These are phyloP conservation scores for Medicago truncatula DNA, from an alignment of 306 rosid genomes.

Conservation along the genomic window DNA sequence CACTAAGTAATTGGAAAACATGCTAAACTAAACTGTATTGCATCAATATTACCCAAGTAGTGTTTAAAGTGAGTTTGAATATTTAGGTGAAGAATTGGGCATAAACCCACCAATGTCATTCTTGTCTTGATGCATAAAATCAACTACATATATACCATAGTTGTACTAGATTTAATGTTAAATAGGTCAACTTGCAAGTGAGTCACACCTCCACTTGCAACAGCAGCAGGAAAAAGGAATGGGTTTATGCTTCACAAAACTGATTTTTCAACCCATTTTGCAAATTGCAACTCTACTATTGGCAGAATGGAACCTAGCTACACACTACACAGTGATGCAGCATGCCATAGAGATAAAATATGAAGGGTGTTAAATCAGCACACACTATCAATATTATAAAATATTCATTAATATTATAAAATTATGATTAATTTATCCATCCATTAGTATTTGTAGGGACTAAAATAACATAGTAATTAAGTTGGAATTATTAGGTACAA, in stretches of 20 bases:
- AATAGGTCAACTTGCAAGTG: constrained; percentile 42
- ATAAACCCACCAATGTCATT: constrained; percentile 10
- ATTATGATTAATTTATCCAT: too few relatives aligned
- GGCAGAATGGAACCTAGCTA: neutral
- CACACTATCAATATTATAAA: too few relatives aligned
- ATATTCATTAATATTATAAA: too few relatives aligned
- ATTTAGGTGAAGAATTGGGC: neutral
- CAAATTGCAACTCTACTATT: constrained; percentile 20
- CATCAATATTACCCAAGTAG: neutral
- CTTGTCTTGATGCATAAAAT: neutral
- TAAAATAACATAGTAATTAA: too few relatives aligned
- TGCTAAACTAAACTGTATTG: neutral
- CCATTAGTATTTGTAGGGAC: too few relatives aligned
- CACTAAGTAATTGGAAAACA: neutral
- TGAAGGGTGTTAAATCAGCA: constrained; percentile 7
- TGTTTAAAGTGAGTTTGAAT: neutral
- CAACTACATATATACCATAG: neutral
- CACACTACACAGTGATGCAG: neutral
- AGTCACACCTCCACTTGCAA: constrained; percentile 44
- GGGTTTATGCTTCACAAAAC: constrained; percentile 32
- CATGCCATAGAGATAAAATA: constrained; percentile 6
- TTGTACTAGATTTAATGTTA: neutral
- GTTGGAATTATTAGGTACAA: too few relatives aligned
- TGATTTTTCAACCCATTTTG: constrained; percentile 24
- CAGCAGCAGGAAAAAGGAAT: constrained; percentile 32